Percentiles rank a stretch among this genome's conserved stretches.
Evolutionary conservation across 2,329 filamentous ascomycete species (phyloP).

Genomic region (Alternaria metachromatica): DNA sequence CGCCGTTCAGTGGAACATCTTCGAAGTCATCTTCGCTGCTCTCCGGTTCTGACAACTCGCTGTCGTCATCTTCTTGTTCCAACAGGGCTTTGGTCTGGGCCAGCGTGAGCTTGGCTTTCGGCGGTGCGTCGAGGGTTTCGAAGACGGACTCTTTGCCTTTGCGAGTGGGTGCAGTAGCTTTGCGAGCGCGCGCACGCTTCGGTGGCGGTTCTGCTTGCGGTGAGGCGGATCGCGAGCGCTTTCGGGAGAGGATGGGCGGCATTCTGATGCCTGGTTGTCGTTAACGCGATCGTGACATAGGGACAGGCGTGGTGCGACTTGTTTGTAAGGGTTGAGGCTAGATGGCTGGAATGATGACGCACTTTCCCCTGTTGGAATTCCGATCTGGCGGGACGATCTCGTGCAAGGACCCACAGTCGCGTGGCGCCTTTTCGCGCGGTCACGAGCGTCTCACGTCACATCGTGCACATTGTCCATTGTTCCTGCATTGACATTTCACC

Average conservation of each 20-base stretch:
- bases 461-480: background rate
- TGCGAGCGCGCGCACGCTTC: constrained; percentile 31
- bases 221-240: constrained; percentile 63
- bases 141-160: constrained; percentile 52
- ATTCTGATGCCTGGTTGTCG: constrained; percentile 51
- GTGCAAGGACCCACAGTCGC: constrained; percentile 21
- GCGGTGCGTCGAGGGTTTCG: constrained; percentile 52
- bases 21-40: constrained; percentile 59
- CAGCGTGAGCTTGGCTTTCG: constrained; percentile 39
- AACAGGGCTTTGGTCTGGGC: constrained; percentile 48
- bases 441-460: constrained; percentile 15
- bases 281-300: constrained; percentile 5
- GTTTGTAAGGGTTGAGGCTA: background rate
- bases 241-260: constrained; percentile 73
- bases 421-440: constrained; percentile 19
- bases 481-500: background rate
- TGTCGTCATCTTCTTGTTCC: constrained; percentile 50
- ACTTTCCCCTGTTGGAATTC: constrained; percentile 18
- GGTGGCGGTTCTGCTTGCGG: constrained; percentile 48
- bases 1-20: constrained; percentile 48
- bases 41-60: constrained; percentile 49
- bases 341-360: constrained; percentile 33
- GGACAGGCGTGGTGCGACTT: background rate
- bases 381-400: constrained; percentile 29
- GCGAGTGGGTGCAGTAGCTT: constrained; percentile 23